Conservation (phyloP, 176 grass and related monocot species). For the Alloteropsis semialata region DNA sequence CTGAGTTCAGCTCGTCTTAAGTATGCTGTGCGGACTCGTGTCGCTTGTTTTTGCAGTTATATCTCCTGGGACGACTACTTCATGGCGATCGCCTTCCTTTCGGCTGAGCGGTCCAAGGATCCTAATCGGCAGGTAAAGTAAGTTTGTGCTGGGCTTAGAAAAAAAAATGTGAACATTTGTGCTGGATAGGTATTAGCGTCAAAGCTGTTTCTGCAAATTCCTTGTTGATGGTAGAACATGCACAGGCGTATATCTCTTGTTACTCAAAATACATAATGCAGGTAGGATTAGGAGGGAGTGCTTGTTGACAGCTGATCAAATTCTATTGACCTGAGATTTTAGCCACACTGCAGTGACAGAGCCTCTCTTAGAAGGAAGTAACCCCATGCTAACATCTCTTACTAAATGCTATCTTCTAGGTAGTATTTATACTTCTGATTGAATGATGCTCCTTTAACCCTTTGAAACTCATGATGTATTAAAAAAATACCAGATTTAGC, state of each 20-base stretch:
- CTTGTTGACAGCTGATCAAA: neutral
- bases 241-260: neutral
- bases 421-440: neutral
- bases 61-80: slow-evolving; percentile 98
- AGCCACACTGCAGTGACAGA: neutral
- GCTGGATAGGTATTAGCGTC: neutral
- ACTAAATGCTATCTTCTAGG: neutral
- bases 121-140: slow-evolving; percentile 78
- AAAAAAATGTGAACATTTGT: neutral
- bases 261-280: neutral
- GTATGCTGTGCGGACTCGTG: neutral
- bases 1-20: slow-evolving; percentile 4
- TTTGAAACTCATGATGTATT: neutral
- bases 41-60: slow-evolving; percentile 54
- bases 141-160: neutral
- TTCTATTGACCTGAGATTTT: neutral
- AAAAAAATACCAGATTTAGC: neutral
- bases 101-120: slow-evolving; percentile 91
- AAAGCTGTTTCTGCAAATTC: slow-evolving; percentile 36
- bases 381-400: neutral
- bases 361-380: neutral
- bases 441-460: neutral
- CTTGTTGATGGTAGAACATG: neutral
- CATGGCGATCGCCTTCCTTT: slow-evolving; percentile 98
- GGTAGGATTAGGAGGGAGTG: neutral